A percentile compares a stretch with the other conserved stretches of the same genome.
Evolutionary conservation across 2,329 filamentous ascomycete species (phyloP).

Genomic region (Colletotrichum sp.): DNA sequence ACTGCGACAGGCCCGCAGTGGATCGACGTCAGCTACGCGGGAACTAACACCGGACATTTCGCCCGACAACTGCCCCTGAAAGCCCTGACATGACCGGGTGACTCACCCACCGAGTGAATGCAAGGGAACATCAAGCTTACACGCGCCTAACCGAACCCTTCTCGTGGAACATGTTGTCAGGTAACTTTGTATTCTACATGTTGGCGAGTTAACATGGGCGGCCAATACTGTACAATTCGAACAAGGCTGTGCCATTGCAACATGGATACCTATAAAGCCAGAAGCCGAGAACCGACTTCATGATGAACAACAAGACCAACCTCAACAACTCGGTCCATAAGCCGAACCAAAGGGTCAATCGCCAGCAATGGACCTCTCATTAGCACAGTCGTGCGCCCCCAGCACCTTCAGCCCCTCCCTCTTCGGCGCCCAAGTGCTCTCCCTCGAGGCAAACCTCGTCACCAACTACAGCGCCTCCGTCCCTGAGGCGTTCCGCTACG

Average conservation of each 20-base stretch:
- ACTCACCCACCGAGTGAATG: not conserved
- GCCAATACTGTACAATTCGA: not conserved
- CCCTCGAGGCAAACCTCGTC: constrained; percentile 13
- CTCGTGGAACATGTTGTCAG: not conserved
- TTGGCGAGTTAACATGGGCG: not conserved
- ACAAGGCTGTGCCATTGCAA: not conserved
- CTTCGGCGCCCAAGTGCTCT: constrained; percentile 19
- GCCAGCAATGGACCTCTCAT: not conserved
- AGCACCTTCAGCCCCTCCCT: not conserved
- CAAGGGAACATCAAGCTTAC: not conserved
- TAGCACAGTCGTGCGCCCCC: not conserved
- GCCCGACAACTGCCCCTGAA: not conserved
- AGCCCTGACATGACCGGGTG: constrained; percentile 7
- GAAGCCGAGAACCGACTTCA: not conserved
- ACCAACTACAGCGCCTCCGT: constrained; percentile 19
- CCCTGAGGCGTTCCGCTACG: not conserved
- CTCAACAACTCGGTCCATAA: not conserved
- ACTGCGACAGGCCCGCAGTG: not conserved
- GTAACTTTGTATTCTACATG: not conserved
- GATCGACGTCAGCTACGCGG: not conserved
- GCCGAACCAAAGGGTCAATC: not conserved
- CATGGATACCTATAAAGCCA: not conserved
- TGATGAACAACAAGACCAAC: not conserved
- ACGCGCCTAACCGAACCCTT: not conserved
- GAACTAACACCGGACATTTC: not conserved